Evolutionary conservation across 345 rosid genomes (phyloP).

Genomic region (Salix koriyanagi): DNA sequence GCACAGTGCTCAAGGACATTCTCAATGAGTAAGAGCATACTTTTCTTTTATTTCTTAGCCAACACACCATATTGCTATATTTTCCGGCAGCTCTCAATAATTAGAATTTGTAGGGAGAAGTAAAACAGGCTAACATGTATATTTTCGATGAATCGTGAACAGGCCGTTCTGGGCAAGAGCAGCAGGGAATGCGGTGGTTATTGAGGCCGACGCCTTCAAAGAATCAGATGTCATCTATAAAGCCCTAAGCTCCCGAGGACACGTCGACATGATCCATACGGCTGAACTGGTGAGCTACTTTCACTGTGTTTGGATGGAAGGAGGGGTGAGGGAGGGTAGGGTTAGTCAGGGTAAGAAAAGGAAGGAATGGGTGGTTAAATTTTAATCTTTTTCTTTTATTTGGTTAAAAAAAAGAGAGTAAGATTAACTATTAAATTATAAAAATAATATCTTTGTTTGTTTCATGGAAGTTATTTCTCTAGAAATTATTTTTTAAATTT

Average conservation of each 20-base stretch:
- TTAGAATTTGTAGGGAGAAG: not conserved
- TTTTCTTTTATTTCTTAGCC: not conserved
- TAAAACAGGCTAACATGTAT: not conserved
- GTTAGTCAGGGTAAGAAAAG: too few species aligned
- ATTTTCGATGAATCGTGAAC: slow-evolving; percentile 16
- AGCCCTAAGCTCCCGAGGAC: slow-evolving; percentile 71
- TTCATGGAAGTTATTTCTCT: too few species aligned
- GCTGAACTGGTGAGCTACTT: slow-evolving; percentile 62
- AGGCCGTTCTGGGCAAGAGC: slow-evolving; percentile 88
- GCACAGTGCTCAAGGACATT: slow-evolving; percentile 86
- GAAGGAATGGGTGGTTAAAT: too few species aligned
- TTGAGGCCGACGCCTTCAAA: slow-evolving; percentile 96
- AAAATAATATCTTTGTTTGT: too few species aligned
- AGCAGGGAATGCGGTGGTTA: slow-evolving; percentile 61
- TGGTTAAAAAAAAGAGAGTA: too few species aligned
- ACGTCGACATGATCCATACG: slow-evolving; percentile 75
- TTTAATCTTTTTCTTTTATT: too few species aligned
- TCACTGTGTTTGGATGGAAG: too few species aligned
- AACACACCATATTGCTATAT: too few species aligned
- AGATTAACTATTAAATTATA: too few species aligned
- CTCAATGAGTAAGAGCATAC: slow-evolving; percentile 51
- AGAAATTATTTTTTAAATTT: too few species aligned
- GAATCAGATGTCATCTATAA: slow-evolving; percentile 84
- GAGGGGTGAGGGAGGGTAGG: too few species aligned
- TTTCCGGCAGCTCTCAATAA: not conserved